Base-by-base conservation (phyloP, 2,329 filamentous ascomycete genomes). In the Apiospora sp. region DNA sequence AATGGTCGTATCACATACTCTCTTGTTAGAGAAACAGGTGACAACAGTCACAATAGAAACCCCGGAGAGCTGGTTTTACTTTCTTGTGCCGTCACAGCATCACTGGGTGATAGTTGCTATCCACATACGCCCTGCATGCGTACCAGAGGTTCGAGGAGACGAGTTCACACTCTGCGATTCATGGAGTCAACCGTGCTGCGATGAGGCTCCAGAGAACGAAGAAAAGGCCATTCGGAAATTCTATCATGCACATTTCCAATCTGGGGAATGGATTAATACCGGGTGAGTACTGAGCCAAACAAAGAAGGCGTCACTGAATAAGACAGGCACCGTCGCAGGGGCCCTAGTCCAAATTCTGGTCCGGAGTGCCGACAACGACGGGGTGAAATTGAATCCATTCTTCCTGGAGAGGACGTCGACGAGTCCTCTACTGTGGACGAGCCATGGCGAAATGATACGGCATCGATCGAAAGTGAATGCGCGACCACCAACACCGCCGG, bases 31-130 rank as follows among this genome's bases (percentile, higher is more conserved):
- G 49, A 51, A 51, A 51, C n/a, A 51, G 49, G 49, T 51, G n/a
- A 51, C n/a, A 51, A 51, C n/a, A 24, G 49, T 51, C 10, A 51
- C 8, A 24, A 51, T 51, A 51, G n/a, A 51, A 24, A 51, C 49
- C n/a, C n/a, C 49, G 49, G 49, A 51, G 49, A 51, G 49, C 49
- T 51, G 49, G 49, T 51, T 51, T 51, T 51, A 51, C n/a, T 51
- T 51, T 27, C 49, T 51, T 13, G 22, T 51, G n/a, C 49, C 49
- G 49, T 51, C n/a, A 51, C 49, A 51, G 49, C n/a, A 27, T 51
- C n/a, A 49, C 46, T 49, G 22, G 22, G 46, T 49, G 8, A 49
- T 49, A 49, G 46, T 49, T 49, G 22, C 22, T 7, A 49, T 49
- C 22, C 22, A 49, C 22, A 8, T 49, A 49, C 46, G 46, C 46